Conservation (phyloP, 768 basidiomycete species). For the Psilocybe cubensis region DNA sequence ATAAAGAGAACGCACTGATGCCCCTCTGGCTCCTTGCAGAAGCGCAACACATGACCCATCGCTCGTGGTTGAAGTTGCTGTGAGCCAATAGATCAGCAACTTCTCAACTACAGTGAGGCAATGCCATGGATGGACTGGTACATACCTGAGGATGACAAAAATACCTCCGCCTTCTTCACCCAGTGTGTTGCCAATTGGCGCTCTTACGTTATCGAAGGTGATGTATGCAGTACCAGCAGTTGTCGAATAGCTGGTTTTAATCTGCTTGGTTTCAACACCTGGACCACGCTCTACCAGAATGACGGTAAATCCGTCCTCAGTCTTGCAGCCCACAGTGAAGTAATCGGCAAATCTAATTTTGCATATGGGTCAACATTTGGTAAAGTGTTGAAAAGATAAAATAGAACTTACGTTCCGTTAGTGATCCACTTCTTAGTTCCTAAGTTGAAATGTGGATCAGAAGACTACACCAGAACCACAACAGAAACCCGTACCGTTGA, state of each 20-base stretch:
- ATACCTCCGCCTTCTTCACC: slow-evolving; percentile 51
- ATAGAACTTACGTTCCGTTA: slow-evolving; percentile 55
- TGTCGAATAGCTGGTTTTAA: slow-evolving; percentile 78
- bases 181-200: slow-evolving; percentile 87
- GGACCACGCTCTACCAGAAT: slow-evolving; percentile 68
- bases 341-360: slow-evolving; percentile 49
- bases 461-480: background rate
- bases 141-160: slow-evolving; percentile 38
- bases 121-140: background rate
- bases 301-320: slow-evolving; percentile 75
- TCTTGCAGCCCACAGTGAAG: slow-evolving; percentile 78
- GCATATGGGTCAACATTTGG: background rate
- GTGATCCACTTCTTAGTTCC: slow-evolving; percentile 61
- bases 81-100: background rate
- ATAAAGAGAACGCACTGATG: slow-evolving; percentile 24
- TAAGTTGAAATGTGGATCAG: background rate
- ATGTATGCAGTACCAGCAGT: slow-evolving; percentile 87
- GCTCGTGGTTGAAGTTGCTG: slow-evolving; percentile 94
- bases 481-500: slow-evolving; percentile 55
- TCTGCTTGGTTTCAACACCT: slow-evolving; percentile 75
- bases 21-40: slow-evolving; percentile 58
- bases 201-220: slow-evolving; percentile 83
- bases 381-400: background rate
- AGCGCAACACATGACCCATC: slow-evolving; percentile 87
- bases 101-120: background rate